Evolutionary conservation across 306 rosid species (phyloP), one percentile per base, ranked within the genome.

Genomic region (Quercus bicolor): DNA sequence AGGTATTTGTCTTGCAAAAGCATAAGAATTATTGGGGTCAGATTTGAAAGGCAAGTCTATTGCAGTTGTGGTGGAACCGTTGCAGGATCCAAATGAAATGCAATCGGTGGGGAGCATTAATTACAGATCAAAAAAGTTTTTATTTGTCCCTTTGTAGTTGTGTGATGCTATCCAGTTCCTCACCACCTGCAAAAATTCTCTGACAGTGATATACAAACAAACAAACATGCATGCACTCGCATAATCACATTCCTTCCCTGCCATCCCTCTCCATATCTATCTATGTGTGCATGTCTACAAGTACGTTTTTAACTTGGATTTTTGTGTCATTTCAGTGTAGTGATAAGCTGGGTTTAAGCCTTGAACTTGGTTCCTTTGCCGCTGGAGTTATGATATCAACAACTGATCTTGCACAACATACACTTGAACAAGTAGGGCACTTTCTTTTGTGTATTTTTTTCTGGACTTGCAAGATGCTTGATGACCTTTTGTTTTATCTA

Each of bases 361-460:
- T 96, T 76, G 98, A 96, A 82, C 83, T 96, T 57, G 99, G 99
- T 82, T 96, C 99, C 72, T 96, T 93, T 75, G 98, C 99, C n/a
- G 98, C 97, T 2, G 98, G 99, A 52, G 98, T 96, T 84, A 96
- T 96, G 98, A 93, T 96, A 83, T 90, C 98, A 78, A 96, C 99
- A 6, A 96, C 99, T 72, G 98, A 90, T 91, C 99, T 95, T 79
- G 99, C 93, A 80, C 99, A 95, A 79, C 99, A 95, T 83, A 93
- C 99, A 11, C 93, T 95, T 77, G 97, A 95, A 79, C 97, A 95
- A 81, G 99, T 91, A 89, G 71, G 56, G 28, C 64, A 71, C 74
- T 75, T 56, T 80, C 79, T 26, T 61, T 19, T 61, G 34, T 52
- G 70, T 62, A 59, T 81, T 37, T 48, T 70, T 52, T 70, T 80